Evolutionary conservation across 2,329 filamentous ascomycete species (phyloP).

Genomic region (Penicillium corylophilum): DNA sequence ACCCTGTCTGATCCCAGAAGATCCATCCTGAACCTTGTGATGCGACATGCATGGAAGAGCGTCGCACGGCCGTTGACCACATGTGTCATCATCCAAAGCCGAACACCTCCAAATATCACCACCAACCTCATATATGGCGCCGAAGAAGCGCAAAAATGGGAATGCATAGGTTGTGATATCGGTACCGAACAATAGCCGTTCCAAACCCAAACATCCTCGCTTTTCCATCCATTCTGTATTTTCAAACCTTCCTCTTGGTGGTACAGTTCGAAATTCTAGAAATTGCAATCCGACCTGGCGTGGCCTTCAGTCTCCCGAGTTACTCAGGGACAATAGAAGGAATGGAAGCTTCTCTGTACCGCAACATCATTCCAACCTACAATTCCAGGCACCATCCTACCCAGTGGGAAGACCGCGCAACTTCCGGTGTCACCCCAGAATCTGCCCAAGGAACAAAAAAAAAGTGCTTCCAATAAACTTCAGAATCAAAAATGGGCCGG

Average conservation of each 20-base stretch:
- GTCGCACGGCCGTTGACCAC: conserved; percentile 16
- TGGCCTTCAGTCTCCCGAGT: conserved; percentile 5
- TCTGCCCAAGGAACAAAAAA: not conserved
- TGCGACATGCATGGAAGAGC: conserved; percentile 6
- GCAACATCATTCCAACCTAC: not conserved
- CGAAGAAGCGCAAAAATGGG: not conserved
- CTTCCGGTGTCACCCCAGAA: conserved; percentile 5
- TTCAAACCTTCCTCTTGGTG: conserved; percentile 5
- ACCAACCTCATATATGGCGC: not conserved
- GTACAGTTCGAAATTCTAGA: conserved; percentile 17
- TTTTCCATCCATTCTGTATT: conserved; percentile 4
- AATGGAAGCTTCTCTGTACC: conserved; percentile 15
- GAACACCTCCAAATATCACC: conserved; percentile 9
- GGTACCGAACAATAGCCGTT: not conserved
- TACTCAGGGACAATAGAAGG: conserved; percentile 17
- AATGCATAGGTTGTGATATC: not conserved
- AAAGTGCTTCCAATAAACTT: not conserved
- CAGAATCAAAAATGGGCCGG: conserved; percentile 11
- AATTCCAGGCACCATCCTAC: conserved; percentile 3
- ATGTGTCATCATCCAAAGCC: conserved; percentile 6
- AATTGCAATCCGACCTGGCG: conserved; percentile 19
- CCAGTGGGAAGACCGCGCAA: conserved; percentile 7
- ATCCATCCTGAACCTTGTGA: conserved; percentile 7
- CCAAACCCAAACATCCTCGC: not conserved
- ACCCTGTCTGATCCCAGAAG: not conserved